Evolutionary conservation across 768 basidiomycete genomes (phyloP).

Genomic region (Hygrophorus pudorinus): DNA sequence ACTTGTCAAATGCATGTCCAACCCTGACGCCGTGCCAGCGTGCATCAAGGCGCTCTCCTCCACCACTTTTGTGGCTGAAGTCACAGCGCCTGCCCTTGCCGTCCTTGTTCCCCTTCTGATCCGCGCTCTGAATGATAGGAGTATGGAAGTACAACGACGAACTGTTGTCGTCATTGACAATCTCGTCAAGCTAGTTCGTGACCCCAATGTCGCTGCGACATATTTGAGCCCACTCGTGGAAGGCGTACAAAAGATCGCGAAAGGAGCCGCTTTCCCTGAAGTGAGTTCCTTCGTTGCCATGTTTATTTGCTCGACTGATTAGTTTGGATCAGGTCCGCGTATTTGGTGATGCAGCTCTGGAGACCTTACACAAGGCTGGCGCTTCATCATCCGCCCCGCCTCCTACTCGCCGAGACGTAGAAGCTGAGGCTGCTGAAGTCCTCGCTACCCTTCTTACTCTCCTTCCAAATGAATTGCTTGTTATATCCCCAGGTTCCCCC

Average conservation of each 20-base stretch:
- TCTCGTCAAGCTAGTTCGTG: constrained; percentile 92
- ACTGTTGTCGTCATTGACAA: constrained; percentile 94
- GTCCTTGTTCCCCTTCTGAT: constrained; percentile 87
- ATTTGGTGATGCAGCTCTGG: constrained; percentile 78
- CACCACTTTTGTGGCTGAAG: constrained; percentile 95
- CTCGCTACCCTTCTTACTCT: constrained; percentile 48
- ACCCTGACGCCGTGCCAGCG: constrained; percentile 77
- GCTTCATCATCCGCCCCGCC: constrained; percentile 68
- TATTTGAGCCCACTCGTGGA: constrained; percentile 84
- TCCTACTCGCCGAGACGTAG: constrained; percentile 60
- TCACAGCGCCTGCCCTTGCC: constrained; percentile 91
- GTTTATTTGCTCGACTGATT: constrained; percentile 7
- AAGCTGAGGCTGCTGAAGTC: constrained; percentile 48
- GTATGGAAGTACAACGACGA: constrained; percentile 93
- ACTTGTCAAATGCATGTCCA: constrained; percentile 91
- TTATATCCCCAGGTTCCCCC: constrained; percentile 29
- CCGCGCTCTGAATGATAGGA: constrained; percentile 89
- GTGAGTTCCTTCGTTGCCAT: constrained; percentile 25
- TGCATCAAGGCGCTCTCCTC: constrained; percentile 94
- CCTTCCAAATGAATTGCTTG: constrained; percentile 40
- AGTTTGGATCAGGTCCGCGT: constrained; percentile 59
- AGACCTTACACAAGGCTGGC: constrained; percentile 74
- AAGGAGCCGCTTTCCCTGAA: constrained; percentile 92
- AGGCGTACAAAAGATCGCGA: constrained; percentile 84
- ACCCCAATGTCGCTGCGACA: constrained; percentile 79